Base-by-base conservation (phyloP, 768 basidiomycete genomes). In the Pleurotus pulmonarius region DNA sequence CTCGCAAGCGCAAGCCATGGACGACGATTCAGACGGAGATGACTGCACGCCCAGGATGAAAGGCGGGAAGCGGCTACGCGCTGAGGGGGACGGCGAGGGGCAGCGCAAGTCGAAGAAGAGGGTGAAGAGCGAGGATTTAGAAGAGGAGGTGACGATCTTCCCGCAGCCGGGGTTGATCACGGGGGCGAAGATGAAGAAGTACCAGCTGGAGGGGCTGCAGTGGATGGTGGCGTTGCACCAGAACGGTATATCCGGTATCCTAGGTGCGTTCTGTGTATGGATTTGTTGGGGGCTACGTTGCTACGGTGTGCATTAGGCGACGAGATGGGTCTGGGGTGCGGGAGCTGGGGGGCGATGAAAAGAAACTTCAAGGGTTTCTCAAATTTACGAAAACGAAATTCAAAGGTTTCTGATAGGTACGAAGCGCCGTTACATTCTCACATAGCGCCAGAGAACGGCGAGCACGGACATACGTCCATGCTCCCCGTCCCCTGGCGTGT, bases 221-320 rank as follows among this genome's bases (percentile, higher is more conserved):
- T 98, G 96, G 96, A 90, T 97, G 90, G 87, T 90, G 0, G 86
- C 86, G 9, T 71, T 97, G 13, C 87, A 92, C 67, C 82, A 90
- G 69, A 94, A 93, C 62, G 90, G 90, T 0, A 87, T 92, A 18
- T 86, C 85, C 0, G 90, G 90, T 0, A 92, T 92, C 57, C 62
- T 92, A 40, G 88, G 87, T 88, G 58, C 37, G 80, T 67, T 11
- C 25, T 26, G n/a, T n/a, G n/a, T n/a, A n/a, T n/a, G n/a, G n/a
- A n/a, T n/a, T n/a, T n/a, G n/a, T n/a, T n/a, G n/a, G n/a, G n/a
- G n/a, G n/a, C n/a, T n/a, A n/a, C n/a, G n/a, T n/a, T n/a, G n/a
- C n/a, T n/a, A n/a, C n/a, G n/a, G n/a, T n/a, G n/a, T n/a, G n/a
- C n/a, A n/a, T n/a, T n/a, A n/a, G n/a, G n/a, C n/a, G n/a, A n/a